Evolutionary conservation across 129 eudicot genomes (phyloP).

Genomic region (sunflower (Helianthus annuus)): HanXRQr2.0-SUNRISE NC_035441.2:94719687-94720186

Average conservation of each 20-base stretch:
- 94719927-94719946: neutral
- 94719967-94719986: slow-evolving; percentile 10
- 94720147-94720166: neutral
- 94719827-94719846: no score
- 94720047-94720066: slow-evolving; percentile 8
- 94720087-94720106: slow-evolving; percentile 5
- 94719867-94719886: no score
- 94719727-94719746: no score
- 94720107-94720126: neutral
- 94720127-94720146: neutral
- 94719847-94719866: no score
- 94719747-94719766: no score
- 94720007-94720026: neutral
- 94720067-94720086: neutral
- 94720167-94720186: neutral
- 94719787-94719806: no score
- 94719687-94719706: no score
- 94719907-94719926: no score
- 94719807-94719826: no score
- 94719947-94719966: neutral
- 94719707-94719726: no score
- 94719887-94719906: no score
- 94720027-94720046: neutral
- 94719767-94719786: no score
- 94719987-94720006: slow-evolving; percentile 8